These are phyloP conservation scores for Saccharum spontaneum DNA, from an alignment of 176 grass and related monocot genomes.

Conservation along the genomic window DNA sequence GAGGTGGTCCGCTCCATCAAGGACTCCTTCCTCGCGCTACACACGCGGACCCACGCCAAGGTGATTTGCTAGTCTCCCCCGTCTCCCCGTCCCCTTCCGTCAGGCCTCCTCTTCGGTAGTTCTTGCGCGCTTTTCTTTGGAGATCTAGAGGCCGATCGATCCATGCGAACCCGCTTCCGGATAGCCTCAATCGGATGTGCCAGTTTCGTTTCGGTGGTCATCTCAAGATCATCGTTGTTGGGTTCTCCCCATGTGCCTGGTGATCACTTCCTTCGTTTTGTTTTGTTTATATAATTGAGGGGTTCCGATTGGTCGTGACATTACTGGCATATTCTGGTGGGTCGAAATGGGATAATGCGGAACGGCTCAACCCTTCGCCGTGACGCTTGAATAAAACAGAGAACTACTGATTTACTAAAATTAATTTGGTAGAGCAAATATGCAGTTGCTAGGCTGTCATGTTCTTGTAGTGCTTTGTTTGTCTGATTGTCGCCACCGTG, in stretches of 20 bases:
- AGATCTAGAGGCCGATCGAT: not conserved
- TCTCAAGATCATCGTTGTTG: not conserved
- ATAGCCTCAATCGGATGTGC: not conserved
- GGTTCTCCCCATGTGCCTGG: not conserved
- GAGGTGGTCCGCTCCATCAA: conserved; percentile 73
- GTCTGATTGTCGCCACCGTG: not conserved
- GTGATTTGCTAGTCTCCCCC: conserved; percentile 16
- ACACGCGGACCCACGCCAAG: conserved; percentile 79
- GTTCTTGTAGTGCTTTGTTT: not conserved
- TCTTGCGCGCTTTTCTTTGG: not conserved
- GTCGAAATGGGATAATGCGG: not conserved
- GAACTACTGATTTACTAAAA: not conserved
- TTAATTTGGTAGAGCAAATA: not conserved
- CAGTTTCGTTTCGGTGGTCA: not conserved
- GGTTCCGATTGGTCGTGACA: not conserved
- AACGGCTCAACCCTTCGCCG: not conserved
- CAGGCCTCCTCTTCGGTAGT: not conserved
- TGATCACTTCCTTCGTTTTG: conserved; percentile 1
- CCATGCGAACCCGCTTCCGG: not conserved
- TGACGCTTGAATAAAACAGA: not conserved
- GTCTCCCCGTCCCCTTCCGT: not conserved
- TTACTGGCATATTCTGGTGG: not conserved
- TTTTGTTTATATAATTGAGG: not conserved
- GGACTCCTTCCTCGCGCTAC: conserved; percentile 82
- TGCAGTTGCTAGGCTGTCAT: not conserved